These are phyloP conservation scores for Beauveria scarabaeidicola DNA, from an alignment of 2,329 filamentous ascomycete genomes.

Conservation along the genomic window DNA sequence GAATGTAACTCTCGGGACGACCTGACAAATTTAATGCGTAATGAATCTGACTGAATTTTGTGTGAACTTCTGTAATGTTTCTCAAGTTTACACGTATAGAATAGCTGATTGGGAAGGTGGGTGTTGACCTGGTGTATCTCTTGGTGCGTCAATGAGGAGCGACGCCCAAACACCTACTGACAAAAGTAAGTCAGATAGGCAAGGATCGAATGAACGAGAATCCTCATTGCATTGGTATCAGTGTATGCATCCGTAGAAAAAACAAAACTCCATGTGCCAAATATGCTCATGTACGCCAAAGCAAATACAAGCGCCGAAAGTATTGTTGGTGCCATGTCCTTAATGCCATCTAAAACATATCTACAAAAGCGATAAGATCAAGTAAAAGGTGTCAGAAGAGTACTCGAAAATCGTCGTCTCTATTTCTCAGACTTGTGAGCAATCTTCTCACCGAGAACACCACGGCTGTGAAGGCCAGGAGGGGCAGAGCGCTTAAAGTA, in stretches of 20 bases:
- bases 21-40: too few species aligned
- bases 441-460: slow-evolving; percentile 24
- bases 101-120: too few species aligned
- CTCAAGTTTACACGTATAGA: too few species aligned
- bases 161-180: too few species aligned
- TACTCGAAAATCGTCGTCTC: slow-evolving; percentile 7
- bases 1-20: too few species aligned
- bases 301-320: background rate
- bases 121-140: too few species aligned
- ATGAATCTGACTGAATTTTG: too few species aligned
- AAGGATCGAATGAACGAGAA: too few species aligned
- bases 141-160: too few species aligned
- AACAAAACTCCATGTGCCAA: background rate
- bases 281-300: background rate
- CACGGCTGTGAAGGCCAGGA: slow-evolving; percentile 14
- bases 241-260: background rate
- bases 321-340: background rate
- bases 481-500: slow-evolving; percentile 42
- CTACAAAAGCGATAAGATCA: background rate
- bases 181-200: too few species aligned
- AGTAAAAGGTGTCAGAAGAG: background rate
- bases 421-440: slow-evolving; percentile 9
- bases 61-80: too few species aligned
- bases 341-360: background rate
- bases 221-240: background rate